Percentiles rank a stretch among this genome's conserved stretches.
Conservation (phyloP, 148 eudicot genomes). For the Simmondsia chinensis region DNA sequence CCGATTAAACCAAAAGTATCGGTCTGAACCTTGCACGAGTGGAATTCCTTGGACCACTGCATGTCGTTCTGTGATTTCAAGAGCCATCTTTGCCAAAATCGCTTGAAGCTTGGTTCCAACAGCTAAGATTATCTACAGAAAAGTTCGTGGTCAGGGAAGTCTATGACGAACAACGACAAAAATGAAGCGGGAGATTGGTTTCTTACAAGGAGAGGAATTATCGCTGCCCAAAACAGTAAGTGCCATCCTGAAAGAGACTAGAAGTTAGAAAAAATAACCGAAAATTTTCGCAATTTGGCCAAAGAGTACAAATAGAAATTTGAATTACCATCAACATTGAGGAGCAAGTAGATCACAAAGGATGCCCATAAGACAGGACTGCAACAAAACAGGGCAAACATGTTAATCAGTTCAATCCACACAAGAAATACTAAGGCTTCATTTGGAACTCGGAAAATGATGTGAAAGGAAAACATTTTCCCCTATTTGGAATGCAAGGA, state of each 20-base stretch:
- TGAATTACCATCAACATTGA: conserved; percentile 61
- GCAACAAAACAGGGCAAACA: conserved; percentile 8
- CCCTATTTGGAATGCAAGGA: no score
- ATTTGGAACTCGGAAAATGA: neutral
- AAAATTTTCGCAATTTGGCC: no score
- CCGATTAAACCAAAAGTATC: conserved; percentile 72
- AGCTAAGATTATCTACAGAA: conserved; percentile 67
- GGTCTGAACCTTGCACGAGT: conserved; percentile 80
- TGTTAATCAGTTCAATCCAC: neutral
- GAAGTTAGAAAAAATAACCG: no score
- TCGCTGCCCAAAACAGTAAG: conserved; percentile 63
- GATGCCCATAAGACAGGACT: conserved; percentile 87
- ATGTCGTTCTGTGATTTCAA: conserved; percentile 76
- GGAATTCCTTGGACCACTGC: conserved; percentile 94
- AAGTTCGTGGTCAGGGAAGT: no score
- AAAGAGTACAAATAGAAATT: neutral
- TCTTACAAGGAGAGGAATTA: conserved; percentile 69
- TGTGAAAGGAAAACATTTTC: neutral
- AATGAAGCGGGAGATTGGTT: no score
- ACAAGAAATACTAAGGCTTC: neutral
- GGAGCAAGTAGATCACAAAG: conserved; percentile 72
- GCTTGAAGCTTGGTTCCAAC: conserved; percentile 95
- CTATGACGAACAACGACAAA: no score
- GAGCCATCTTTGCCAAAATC: conserved; percentile 70
- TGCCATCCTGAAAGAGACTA: conserved; percentile 51